A percentile compares a stretch with the other conserved stretches of the same genome.
phyloP scores from a whole-genome alignment of 75 land plant species.

The Cunninghamia lanceolata region DNA sequence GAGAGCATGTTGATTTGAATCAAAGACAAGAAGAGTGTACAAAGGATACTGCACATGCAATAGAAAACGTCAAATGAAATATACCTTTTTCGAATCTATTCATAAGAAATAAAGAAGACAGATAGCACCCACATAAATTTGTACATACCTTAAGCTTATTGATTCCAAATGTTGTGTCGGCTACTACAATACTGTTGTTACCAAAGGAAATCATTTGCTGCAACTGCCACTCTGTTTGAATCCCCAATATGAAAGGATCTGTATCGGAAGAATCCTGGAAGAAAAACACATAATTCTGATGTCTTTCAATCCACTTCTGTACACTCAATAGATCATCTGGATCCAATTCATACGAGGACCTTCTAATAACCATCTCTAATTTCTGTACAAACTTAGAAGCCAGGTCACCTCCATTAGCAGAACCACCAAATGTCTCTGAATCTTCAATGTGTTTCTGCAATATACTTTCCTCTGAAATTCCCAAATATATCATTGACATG shows the following conservation, averaged over 20 bases:
- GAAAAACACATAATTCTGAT: slow-evolving; percentile 60
- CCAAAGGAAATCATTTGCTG: slow-evolving; percentile 83
- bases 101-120: background rate
- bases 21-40: slow-evolving; percentile 77
- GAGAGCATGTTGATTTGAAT: slow-evolving; percentile 72
- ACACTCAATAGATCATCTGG: slow-evolving; percentile 71
- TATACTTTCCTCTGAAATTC: slow-evolving; percentile 64
- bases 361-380: slow-evolving; percentile 64
- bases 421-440: slow-evolving; percentile 56
- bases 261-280: slow-evolving; percentile 64
- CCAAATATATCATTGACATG: slow-evolving; percentile 78
- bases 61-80: background rate
- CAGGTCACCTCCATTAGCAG: slow-evolving; percentile 37
- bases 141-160: slow-evolving; percentile 60
- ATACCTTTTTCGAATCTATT: background rate
- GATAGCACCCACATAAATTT: background rate
- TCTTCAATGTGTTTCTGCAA: slow-evolving; percentile 66
- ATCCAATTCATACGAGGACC: slow-evolving; percentile 72
- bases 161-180: slow-evolving; percentile 75
- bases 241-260: slow-evolving; percentile 66
- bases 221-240: slow-evolving; percentile 90
- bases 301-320: slow-evolving; percentile 60
- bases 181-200: slow-evolving; percentile 58
- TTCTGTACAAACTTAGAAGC: slow-evolving; percentile 72
- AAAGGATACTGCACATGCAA: slow-evolving; percentile 60